Evolutionary conservation across 75 land plant species (phyloP).

Genomic region (Sequoia sempervirens): DNA sequence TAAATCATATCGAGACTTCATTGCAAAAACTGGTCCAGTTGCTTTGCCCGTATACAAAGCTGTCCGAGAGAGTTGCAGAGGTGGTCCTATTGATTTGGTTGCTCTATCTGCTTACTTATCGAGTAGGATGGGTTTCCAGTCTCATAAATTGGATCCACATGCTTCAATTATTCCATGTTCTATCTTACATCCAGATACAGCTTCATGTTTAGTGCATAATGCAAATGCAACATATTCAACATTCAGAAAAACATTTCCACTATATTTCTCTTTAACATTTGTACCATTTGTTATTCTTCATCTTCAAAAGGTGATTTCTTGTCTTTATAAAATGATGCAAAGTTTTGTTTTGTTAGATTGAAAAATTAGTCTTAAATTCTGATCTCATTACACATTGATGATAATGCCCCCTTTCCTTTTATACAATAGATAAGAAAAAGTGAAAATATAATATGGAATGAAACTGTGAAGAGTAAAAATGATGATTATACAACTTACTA

Average conservation of each 20-base stretch:
- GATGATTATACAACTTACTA: neutral
- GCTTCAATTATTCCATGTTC: conserved; percentile 83
- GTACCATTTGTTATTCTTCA: conserved; percentile 94
- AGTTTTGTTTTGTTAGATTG: neutral
- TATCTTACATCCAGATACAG: conserved; percentile 62
- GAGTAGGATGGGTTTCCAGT: conserved; percentile 20
- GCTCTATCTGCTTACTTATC: conserved; percentile 65
- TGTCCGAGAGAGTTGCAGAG: conserved; percentile 71
- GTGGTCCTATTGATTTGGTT: conserved; percentile 61
- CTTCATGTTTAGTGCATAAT: conserved; percentile 75
- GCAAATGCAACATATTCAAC: conserved; percentile 69
- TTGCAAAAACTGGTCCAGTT: conserved; percentile 89
- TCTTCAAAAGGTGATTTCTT: conserved; percentile 64
- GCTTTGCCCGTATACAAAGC: conserved; percentile 83
- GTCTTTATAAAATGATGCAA: neutral
- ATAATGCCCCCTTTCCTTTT: neutral
- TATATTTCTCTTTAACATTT: conserved; percentile 94
- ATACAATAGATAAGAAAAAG: neutral
- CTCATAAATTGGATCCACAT: conserved; percentile 44
- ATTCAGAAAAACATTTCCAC: conserved; percentile 94
- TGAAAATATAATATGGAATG: neutral
- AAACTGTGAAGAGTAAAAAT: neutral
- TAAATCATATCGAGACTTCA: conserved; percentile 85
- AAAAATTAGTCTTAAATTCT: neutral
- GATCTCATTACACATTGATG: neutral